Evolutionary conservation across 139 green algal species (phyloP), one percentile per base, ranked within the genome.

Genomic region (Tetradesmus lagerheimii): DNA sequence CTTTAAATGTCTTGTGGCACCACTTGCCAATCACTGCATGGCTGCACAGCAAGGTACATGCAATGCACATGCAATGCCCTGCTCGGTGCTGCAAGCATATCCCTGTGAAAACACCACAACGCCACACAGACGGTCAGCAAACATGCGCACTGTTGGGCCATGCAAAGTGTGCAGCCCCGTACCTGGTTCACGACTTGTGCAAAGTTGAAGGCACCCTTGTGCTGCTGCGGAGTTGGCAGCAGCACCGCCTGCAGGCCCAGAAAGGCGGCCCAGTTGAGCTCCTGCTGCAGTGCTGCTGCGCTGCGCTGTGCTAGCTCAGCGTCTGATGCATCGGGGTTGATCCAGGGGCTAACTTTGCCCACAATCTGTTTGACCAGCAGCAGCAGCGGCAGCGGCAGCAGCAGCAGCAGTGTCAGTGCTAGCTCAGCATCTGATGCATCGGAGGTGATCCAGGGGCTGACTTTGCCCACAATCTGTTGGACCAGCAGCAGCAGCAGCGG

Each of bases 201-300:
- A 89, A 96, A 97, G 92, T 97, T 97, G 64, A 83, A 87, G 41
- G 93, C 90, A 20, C 85, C 92, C 20, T 80, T 29, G 57, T 71
- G 57, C 39, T 92, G 71, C 6, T 90, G 91, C 11, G 94, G 93
- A 14, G 93, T 53, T 3, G 96, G 94, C 83, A 98, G 85, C 25
- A 98, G 45, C 38, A 97, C 95, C 16, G 98, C 98, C 91, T 99
- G 97, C 81, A 99, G 90, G 6, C 95, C 96, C 31, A 99, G 91
- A 93, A 99, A 97, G 14, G 93, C 93, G 14, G 98, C 98, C 98
- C 98, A 99, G 2, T 87, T 95, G 67, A 99, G 95, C 94, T 99
- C 95, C 86, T 97, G 92, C 35, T 89, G 78, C 47, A 99, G 92
- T 0, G 95, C 94, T 0, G 90, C 88, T 75, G 93, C 90, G 64